Base-by-base conservation (phyloP, 1,284 basidiomycete genomes). In the Microbotryum silenes-acaulis region DNA sequence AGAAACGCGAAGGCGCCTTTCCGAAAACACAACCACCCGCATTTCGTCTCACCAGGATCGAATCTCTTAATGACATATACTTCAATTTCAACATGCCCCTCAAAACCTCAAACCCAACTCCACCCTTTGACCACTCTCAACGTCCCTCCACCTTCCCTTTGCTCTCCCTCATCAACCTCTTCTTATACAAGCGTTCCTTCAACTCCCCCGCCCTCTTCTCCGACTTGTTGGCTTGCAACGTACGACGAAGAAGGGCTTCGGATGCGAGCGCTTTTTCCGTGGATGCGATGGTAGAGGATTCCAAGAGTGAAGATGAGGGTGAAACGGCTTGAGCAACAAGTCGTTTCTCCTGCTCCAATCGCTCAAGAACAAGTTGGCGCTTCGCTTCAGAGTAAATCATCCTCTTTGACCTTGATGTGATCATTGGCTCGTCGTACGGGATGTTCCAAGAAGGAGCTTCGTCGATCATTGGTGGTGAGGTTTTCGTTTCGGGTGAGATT, bases 271-370 rank as follows among this genome's bases (percentile, higher is more conserved):
- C 14, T 6, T 16, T 6, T 7, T 23, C 4, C 3, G 25, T 25
- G 9, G 31, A 20, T n/a, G n/a, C 9, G 29, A 44, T 27, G 42
- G 29, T 20, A 4, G n/a, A 18, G 48, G 21, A 18, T 12, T 29
- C n/a, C 44, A 9, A 10, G 6, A 37, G 23, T 25, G 31, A 25
- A 12, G 31, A 7, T 42, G 56, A 16, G 21, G 31, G 23, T 16
- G 20, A 25, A n/a, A 18, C 23, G 23, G 16, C 20, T 21, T 49
- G 37, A 16, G 14, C 54, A 7, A 46, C 10, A 10, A 45, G 20
- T 5, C 4, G 20, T 45, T 60, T 55, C 51, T 68, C 67, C 51
- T 68, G 62, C 50, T 68, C 67, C 10, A 66, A 31, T 18, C 67
- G 44, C 20, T 59, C 65, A 48, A 66, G 47, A 25, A 68, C 49